phyloP scores from a whole-genome alignment of 2,329 filamentous ascomycete species.

The Microcyclospora tardicrescens region DNA sequence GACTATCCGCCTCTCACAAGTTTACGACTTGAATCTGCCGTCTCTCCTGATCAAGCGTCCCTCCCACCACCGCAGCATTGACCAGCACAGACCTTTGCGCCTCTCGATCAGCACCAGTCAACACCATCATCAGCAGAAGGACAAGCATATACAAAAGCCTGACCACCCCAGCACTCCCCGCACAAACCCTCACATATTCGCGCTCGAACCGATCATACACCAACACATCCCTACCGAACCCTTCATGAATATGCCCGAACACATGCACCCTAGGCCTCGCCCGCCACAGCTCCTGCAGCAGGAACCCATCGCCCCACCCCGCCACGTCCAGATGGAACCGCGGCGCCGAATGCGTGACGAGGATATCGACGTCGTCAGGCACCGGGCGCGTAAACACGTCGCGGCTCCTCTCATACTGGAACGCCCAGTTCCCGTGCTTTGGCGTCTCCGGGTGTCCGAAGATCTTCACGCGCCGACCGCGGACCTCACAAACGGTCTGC shows the following conservation, averaged over 20 bases:
- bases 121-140: neutral
- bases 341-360: constrained; percentile 30
- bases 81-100: constrained; percentile 1
- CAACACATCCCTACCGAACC: constrained; percentile 32
- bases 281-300: constrained; percentile 22
- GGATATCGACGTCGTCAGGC: constrained; percentile 22
- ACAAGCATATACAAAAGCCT: constrained; percentile 17
- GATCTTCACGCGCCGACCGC: constrained; percentile 47
- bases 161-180: constrained; percentile 22
- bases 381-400: constrained; percentile 14
- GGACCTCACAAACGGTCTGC: constrained; percentile 36
- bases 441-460: constrained; percentile 62
- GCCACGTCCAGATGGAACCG: constrained; percentile 26
- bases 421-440: constrained; percentile 45
- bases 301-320: constrained; percentile 19
- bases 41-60: constrained; percentile 1
- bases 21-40: constrained; percentile 1
- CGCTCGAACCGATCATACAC: constrained; percentile 62
- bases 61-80: constrained; percentile 6
- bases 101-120: neutral
- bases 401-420: constrained; percentile 26
- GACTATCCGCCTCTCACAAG: neutral
- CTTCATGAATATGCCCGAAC: constrained; percentile 29
- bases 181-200: constrained; percentile 52
- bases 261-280: constrained; percentile 24